Evolutionary conservation across 768 basidiomycete genomes (phyloP).

Genomic region (Dacryopinax spathularia): DNA sequence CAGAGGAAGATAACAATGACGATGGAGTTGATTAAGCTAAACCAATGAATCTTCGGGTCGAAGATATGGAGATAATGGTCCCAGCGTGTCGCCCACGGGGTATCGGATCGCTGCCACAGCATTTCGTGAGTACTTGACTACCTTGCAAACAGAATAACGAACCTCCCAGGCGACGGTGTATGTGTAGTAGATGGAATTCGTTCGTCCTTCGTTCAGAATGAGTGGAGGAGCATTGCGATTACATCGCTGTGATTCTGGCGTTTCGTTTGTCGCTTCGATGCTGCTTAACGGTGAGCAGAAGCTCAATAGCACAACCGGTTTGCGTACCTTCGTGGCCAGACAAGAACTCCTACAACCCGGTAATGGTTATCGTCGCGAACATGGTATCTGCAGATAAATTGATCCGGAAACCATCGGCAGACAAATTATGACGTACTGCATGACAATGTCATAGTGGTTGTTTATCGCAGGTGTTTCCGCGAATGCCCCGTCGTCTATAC

Average conservation of each 20-base stretch:
- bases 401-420: background rate
- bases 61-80: conserved; percentile 91
- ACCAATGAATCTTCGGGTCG: conserved; percentile 92
- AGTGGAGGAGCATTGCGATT: conserved; percentile 31
- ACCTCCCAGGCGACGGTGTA: conserved; percentile 82
- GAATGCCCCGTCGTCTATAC: conserved; percentile 45
- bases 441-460: conserved; percentile 83
- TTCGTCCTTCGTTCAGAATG: conserved; percentile 43
- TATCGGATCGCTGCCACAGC: conserved; percentile 53
- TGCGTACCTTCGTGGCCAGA: conserved; percentile 52
- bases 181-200: conserved; percentile 63
- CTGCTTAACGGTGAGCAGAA: conserved; percentile 30
- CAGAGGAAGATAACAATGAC: conserved; percentile 86
- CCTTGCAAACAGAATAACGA: conserved; percentile 19
- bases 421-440: conserved; percentile 36
- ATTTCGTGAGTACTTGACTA: background rate
- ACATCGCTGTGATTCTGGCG: conserved; percentile 34
- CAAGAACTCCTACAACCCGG: conserved; percentile 83
- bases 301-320: too few species aligned
- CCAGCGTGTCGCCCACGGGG: conserved; percentile 90
- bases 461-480: conserved; percentile 57
- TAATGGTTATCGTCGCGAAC: conserved; percentile 49
- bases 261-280: conserved; percentile 42
- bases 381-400: conserved; percentile 51
- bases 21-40: conserved; percentile 83